Conservation (phyloP, 2,329 filamentous ascomycete genomes). For the Blastomyces percursus region DNA sequence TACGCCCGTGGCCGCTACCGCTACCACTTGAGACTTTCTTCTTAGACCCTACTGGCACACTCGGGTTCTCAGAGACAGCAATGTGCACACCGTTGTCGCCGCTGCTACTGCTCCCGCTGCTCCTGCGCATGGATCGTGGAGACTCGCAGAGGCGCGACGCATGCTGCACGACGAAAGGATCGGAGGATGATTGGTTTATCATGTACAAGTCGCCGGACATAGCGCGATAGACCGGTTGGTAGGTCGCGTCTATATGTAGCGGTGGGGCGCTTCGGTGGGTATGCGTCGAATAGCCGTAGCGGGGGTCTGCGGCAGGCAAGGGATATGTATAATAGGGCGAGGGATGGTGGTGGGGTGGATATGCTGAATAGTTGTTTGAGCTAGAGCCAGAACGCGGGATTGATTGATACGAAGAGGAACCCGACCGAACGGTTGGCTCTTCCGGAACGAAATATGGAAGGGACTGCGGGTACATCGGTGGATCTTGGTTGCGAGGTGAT, state of each 20-base stretch:
- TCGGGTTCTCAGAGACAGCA: neutral
- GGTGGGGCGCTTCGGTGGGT: neutral
- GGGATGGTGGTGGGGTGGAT: constrained; percentile 23
- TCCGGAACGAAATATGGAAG: constrained; percentile 29
- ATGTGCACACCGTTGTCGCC: constrained; percentile 8
- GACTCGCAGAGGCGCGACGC: constrained; percentile 8
- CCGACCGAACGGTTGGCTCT: constrained; percentile 21
- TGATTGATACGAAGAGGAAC: constrained; percentile 30
- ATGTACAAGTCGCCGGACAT: constrained; percentile 15
- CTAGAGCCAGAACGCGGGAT: constrained; percentile 30
- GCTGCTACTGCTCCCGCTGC: constrained; percentile 10
- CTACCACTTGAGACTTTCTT: constrained; percentile 7
- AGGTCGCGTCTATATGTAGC: constrained; percentile 14
- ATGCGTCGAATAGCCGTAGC: constrained; percentile 17
- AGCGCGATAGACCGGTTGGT: constrained; percentile 18
- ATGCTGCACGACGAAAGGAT: constrained; percentile 8
- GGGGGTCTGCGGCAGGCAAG: constrained; percentile 23
- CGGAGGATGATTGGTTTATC: constrained; percentile 10
- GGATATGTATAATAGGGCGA: constrained; percentile 21
- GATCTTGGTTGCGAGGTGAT: constrained; percentile 26
- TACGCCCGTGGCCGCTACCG: neutral
- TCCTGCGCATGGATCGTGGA: neutral
- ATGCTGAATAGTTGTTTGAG: constrained; percentile 25
- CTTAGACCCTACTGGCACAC: constrained; percentile 17
- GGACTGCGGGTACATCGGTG: constrained; percentile 23